Percentiles rank a stretch among this genome's conserved stretches.
Evolutionary conservation across 2,329 filamentous ascomycete genomes (phyloP).

Genomic region (Cladosporium sp.): DNA sequence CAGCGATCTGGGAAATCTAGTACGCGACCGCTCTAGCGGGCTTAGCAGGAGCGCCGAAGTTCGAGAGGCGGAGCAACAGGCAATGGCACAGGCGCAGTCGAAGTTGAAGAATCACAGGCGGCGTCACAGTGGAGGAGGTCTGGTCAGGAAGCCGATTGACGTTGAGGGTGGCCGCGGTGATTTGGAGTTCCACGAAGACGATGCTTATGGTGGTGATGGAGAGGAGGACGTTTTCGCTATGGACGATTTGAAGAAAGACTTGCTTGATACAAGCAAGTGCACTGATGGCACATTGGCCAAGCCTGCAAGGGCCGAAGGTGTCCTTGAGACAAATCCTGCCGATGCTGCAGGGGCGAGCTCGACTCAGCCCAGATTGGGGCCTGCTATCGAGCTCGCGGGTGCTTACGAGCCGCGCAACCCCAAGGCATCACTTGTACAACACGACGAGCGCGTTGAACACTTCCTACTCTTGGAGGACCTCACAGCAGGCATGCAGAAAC

Average conservation of each 20-base stretch:
- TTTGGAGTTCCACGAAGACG: conserved; percentile 87
- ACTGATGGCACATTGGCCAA: background rate
- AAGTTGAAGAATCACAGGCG: conserved; percentile 49
- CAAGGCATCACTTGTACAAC: conserved; percentile 47
- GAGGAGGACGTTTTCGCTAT: conserved; percentile 70
- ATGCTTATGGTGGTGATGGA: conserved; percentile 78
- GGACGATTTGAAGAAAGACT: conserved; percentile 52
- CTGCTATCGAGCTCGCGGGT: conserved; percentile 32
- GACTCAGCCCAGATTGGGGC: conserved; percentile 23
- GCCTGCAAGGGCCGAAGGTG: background rate
- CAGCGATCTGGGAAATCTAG: conserved; percentile 28
- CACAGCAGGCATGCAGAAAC: conserved; percentile 92
- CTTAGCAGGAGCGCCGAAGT: conserved; percentile 35
- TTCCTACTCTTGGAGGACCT: conserved; percentile 93
- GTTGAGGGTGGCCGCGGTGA: conserved; percentile 68
- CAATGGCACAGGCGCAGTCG: background rate
- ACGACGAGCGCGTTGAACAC: conserved; percentile 74
- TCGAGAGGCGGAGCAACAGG: conserved; percentile 24
- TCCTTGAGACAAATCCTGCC: background rate
- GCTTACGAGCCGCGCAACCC: conserved; percentile 42
- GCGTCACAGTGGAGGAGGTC: conserved; percentile 83
- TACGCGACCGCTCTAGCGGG: conserved; percentile 23
- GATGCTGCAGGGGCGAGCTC: background rate
- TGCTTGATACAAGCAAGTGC: background rate
- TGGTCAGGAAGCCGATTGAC: conserved; percentile 70